These are phyloP conservation scores for Pythium dissimile DNA, from an alignment of 352 stramenopile species.

Conservation along the genomic window DNA sequence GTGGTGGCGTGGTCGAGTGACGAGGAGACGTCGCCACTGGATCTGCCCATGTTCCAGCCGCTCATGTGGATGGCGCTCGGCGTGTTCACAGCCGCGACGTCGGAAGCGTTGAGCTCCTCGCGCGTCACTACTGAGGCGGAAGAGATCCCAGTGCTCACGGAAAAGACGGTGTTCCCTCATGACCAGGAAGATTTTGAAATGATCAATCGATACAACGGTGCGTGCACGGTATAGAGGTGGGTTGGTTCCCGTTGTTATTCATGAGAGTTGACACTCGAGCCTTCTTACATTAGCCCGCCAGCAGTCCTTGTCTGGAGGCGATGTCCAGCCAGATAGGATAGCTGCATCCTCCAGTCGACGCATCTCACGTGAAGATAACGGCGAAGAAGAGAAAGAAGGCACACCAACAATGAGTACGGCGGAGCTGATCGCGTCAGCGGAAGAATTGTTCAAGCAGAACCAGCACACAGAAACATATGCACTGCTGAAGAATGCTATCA, in stretches of 20 bases:
- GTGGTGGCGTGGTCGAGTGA: conserved; percentile 57
- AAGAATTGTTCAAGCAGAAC: conserved; percentile 49
- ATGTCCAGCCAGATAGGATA: not conserved
- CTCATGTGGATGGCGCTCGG: conserved; percentile 79
- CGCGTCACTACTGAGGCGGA: conserved; percentile 6
- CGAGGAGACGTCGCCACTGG: conserved; percentile 29
- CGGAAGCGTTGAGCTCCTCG: conserved; percentile 32
- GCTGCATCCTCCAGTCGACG: not conserved
- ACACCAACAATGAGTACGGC: conserved; percentile 20
- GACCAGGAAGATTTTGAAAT: conserved; percentile 57
- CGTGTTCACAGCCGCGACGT: conserved; percentile 68
- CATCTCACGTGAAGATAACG: conserved; percentile 4
- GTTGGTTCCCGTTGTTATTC: no score
- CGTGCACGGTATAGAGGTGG: not conserved
- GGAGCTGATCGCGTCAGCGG: conserved; percentile 32
- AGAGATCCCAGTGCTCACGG: conserved; percentile 38
- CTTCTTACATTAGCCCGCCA: not conserved
- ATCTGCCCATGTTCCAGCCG: conserved; percentile 75
- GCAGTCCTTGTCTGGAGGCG: not conserved
- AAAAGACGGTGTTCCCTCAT: conserved; percentile 57
- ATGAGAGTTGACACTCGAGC: not conserved
- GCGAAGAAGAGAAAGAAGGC: conserved; percentile 34
- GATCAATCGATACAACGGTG: conserved; percentile 38
- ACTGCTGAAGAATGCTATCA: conserved; percentile 38
- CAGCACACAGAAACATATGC: conserved; percentile 37